Conservation (phyloP, 305 asterid species). For the Fraxinus baroniana region DNA sequence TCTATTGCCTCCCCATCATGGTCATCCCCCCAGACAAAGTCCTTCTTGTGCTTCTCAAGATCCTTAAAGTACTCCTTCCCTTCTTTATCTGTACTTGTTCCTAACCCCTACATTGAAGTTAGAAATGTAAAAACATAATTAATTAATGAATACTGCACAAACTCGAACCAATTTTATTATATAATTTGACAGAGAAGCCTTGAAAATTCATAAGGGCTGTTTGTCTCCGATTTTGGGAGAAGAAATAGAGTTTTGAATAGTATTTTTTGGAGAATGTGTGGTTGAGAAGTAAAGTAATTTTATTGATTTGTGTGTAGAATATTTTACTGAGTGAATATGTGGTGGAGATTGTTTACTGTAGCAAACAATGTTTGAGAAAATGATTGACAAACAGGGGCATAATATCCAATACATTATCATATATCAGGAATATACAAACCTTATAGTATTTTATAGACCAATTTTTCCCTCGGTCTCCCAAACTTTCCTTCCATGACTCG, state of each 20-base stretch:
- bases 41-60: slow-evolving; percentile 80
- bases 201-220: neutral
- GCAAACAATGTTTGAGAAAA: too few relatives aligned
- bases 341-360: too few relatives aligned
- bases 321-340: too few relatives aligned
- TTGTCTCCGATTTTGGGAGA: too few relatives aligned
- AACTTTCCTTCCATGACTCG: slow-evolving; percentile 71
- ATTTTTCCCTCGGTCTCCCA: slow-evolving; percentile 56
- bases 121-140: slow-evolving; percentile 3
- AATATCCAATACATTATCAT: neutral
- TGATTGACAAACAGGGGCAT: too few relatives aligned
- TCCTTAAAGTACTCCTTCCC: slow-evolving; percentile 86
- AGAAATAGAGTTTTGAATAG: too few relatives aligned
- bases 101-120: slow-evolving; percentile 76
- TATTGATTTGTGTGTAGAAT: too few relatives aligned
- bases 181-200: neutral
- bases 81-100: slow-evolving; percentile 91
- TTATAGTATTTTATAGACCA: slow-evolving; percentile 95
- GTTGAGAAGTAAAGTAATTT: too few relatives aligned
- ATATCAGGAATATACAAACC: slow-evolving; percentile 47
- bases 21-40: slow-evolving; percentile 72
- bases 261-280: too few relatives aligned
- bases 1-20: slow-evolving; percentile 95
- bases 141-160: neutral
- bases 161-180: slow-evolving; percentile 6